A percentile compares a stretch with the other conserved stretches of the same genome.
Conservation (phyloP, 306 rosid species). For the Cucurbita maxima region DNA sequence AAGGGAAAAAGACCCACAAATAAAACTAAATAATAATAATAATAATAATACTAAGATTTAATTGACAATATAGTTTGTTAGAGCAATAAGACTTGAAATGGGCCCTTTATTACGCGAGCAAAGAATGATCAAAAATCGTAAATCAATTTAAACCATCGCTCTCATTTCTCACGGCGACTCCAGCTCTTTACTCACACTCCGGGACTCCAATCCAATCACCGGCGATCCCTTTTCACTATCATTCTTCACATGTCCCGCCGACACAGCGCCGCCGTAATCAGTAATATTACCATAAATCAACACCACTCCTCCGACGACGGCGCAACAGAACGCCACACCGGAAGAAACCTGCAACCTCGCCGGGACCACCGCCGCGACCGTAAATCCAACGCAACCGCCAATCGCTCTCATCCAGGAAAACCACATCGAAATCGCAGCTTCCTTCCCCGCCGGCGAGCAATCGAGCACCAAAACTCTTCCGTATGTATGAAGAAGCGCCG, state of each 20-base stretch:
- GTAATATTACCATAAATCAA: conserved; percentile 54
- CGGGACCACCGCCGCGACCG: conserved; percentile 25
- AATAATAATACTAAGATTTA: too few relatives aligned
- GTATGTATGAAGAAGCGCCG: conserved; percentile 47
- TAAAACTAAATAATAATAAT: too few relatives aligned
- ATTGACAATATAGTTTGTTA: not conserved
- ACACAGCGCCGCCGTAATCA: conserved; percentile 51
- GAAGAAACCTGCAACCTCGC: conserved; percentile 29
- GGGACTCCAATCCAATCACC: not conserved
- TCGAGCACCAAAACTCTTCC: conserved; percentile 53
- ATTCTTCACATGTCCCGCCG: conserved; percentile 50
- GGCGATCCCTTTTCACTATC: conserved; percentile 16
- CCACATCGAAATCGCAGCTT: conserved; percentile 65
- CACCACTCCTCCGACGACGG: conserved; percentile 29
- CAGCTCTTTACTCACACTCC: conserved; percentile 1
- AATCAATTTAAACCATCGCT: not conserved
- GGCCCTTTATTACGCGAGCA: not conserved
- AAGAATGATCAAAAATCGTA: not conserved
- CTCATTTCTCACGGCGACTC: conserved; percentile 1
- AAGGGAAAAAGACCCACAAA: too few relatives aligned
- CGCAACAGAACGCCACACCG: conserved; percentile 42
- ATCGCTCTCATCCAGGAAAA: conserved; percentile 42
- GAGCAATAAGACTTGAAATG: not conserved
- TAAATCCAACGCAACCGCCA: conserved; percentile 46
- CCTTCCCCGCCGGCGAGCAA: conserved; percentile 59